A percentile compares a stretch with the other conserved stretches of the same genome.
Conservation (phyloP, 352 stramenopile species). For the Phytophthora lateralis region DNA sequence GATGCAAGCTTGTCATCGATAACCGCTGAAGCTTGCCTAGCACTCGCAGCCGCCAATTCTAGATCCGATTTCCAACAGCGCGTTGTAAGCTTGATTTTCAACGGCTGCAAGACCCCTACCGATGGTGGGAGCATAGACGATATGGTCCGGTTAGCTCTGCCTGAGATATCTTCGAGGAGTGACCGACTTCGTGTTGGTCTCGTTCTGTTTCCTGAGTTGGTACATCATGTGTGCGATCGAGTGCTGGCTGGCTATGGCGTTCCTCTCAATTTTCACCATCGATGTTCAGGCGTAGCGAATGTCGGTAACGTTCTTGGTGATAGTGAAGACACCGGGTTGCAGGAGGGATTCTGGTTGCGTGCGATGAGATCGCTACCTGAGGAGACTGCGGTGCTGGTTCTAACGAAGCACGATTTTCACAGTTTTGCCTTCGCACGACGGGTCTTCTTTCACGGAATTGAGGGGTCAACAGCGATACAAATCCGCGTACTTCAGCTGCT, state of each 20-base stretch:
- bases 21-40: conserved; percentile 7
- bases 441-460: conserved; percentile 38
- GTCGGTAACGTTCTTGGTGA: background rate
- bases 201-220: conserved; percentile 32
- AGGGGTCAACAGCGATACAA: conserved; percentile 14
- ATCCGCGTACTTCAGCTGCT: conserved; percentile 25
- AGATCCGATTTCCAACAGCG: conserved; percentile 21
- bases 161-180: conserved; percentile 6
- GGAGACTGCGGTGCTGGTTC: conserved; percentile 25
- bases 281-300: background rate
- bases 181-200: conserved; percentile 35
- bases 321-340: background rate
- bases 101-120: conserved; percentile 7
- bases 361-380: conserved; percentile 26
- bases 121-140: conserved; percentile 2
- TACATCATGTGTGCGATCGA: conserved; percentile 32
- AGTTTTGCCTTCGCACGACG: conserved; percentile 42
- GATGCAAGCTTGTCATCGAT: background rate
- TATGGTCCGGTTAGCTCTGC: conserved; percentile 2
- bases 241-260: conserved; percentile 37
- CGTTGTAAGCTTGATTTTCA: conserved; percentile 20
- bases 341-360: conserved; percentile 33
- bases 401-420: conserved; percentile 26
- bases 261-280: conserved; percentile 15
- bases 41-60: background rate